Evolutionary conservation across 306 rosid species (phyloP).

Genomic region (Fragaria iinumae): DNA sequence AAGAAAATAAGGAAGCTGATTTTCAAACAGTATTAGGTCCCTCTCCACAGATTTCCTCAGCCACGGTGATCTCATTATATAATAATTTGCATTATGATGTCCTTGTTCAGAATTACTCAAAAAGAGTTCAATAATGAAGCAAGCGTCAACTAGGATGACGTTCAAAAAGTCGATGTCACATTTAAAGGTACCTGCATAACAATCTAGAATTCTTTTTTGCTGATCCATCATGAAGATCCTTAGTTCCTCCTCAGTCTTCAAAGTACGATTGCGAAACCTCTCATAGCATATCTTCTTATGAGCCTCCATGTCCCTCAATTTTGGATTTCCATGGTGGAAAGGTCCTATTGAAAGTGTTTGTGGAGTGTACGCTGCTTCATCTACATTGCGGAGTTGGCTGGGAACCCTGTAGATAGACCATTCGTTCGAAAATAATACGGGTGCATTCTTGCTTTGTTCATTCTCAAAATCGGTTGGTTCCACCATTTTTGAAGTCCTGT

Average conservation of each 20-base stretch:
- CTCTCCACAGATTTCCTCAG: conserved; percentile 27
- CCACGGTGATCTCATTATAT: conserved; percentile 44
- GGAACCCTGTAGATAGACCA: conserved; percentile 41
- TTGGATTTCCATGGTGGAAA: conserved; percentile 6
- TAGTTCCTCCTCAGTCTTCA: conserved; percentile 1
- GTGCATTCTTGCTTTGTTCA: too few relatives aligned
- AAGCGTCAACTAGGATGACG: conserved; percentile 6
- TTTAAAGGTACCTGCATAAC: conserved; percentile 6
- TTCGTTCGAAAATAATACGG: background rate
- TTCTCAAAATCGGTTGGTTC: too few relatives aligned
- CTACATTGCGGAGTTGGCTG: conserved; percentile 29
- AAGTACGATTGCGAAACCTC: conserved; percentile 25
- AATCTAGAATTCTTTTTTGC: background rate
- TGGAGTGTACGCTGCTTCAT: conserved; percentile 41
- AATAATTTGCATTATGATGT: conserved; percentile 7
- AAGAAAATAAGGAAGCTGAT: conserved; percentile 48
- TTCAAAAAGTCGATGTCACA: background rate
- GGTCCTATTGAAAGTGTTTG: conserved; percentile 52
- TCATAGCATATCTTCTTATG: conserved; percentile 32
- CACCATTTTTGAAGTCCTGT: too few relatives aligned
- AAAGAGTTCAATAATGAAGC: conserved; percentile 23
- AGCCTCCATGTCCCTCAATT: conserved; percentile 27
- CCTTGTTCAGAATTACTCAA: conserved; percentile 18
- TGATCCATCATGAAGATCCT: background rate
- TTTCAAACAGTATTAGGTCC: conserved; percentile 52